Conservation (phyloP, 345 rosid genomes). For the Populus davidiana region DNA sequence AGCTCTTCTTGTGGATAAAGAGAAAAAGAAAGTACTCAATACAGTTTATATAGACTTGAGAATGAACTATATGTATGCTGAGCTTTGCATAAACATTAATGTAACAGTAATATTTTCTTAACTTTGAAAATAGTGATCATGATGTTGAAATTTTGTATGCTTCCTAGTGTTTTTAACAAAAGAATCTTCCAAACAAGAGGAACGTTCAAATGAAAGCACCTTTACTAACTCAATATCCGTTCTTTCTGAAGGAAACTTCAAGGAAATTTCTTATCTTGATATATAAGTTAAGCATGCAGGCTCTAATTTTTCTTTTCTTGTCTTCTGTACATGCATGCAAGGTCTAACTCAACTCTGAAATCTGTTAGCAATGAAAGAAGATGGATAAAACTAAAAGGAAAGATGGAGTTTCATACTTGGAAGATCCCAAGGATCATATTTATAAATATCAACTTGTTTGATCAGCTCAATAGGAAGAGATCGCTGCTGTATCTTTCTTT, state of each 20-base stretch:
- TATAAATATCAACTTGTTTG: slow-evolving; percentile 89
- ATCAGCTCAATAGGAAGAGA: slow-evolving; percentile 74
- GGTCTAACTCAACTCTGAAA: not conserved
- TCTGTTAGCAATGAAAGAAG: not conserved
- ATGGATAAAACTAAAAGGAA: not conserved
- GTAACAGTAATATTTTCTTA: not conserved
- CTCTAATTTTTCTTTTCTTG: too few relatives aligned
- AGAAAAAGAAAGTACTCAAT: not conserved
- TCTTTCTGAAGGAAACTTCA: not conserved
- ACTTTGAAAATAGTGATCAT: not conserved
- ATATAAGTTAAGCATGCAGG: too few relatives aligned
- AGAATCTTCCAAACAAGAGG: slow-evolving; percentile 6
- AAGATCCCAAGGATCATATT: slow-evolving; percentile 96
- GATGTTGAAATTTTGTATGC: slow-evolving; percentile 15
- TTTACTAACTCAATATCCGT: not conserved
- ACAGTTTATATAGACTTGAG: not conserved
- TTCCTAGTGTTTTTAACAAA: not conserved
- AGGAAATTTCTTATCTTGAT: not conserved
- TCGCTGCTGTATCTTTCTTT: slow-evolving; percentile 56
- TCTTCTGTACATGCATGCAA: not conserved
- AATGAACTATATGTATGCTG: not conserved
- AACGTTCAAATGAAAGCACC: not conserved
- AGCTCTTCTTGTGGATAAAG: slow-evolving; percentile 38
- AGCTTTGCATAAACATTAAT: not conserved
- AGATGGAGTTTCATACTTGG: slow-evolving; percentile 60